Evolutionary conservation across 768 basidiomycete species (phyloP), one percentile per base, ranked within the genome.

Genomic region (Candolleomyces efflorescens): DNA sequence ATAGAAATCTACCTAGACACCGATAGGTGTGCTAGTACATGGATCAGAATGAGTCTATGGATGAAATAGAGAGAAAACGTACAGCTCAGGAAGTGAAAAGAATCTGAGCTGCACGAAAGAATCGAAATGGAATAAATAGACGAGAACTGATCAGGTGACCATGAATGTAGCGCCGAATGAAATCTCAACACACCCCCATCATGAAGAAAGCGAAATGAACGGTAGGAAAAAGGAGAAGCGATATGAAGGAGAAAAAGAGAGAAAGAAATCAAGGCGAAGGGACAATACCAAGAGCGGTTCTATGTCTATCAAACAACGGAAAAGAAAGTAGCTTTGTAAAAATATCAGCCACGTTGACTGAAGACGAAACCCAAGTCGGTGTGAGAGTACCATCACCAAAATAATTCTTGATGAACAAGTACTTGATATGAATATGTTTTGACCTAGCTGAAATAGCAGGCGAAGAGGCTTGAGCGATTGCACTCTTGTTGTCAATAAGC

Each of bases 361-460:
- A 44, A 0, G 73, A 73, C 2, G 72, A 66, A 22, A 71, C 62
- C 62, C 72, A 73, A 12, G 41, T 6, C 4, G 73, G 60, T 0
- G 61, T 48, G 20, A 66, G 62, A n/a, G 61, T 51, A 0, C 64
- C 60, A n/a, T 62, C 56, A 2, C 13, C 22, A 1, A 52, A 72
- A 23, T 70, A 62, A 27, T 75, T 62, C 2, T 69, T 68, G 46
- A 78, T 70, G 63, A 70, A 74, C 53, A 78, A 75, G 55, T 75
- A 67, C 0, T 56, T 37, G 20, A 65, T 55, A 53, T 65, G 55
- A 17, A 66, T 66, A 41, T 66, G 65, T 52, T 77, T 76, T 0
- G 72, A 64, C 3, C 68, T 56, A 1, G 68, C 43, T 9, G 71
- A 70, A 38, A 63, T 64, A 1, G 58, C 52, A 1, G 62, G 58